phyloP scores from a whole-genome alignment of 2,329 filamentous ascomycete species.

The Colletotrichum sp. region DNA sequence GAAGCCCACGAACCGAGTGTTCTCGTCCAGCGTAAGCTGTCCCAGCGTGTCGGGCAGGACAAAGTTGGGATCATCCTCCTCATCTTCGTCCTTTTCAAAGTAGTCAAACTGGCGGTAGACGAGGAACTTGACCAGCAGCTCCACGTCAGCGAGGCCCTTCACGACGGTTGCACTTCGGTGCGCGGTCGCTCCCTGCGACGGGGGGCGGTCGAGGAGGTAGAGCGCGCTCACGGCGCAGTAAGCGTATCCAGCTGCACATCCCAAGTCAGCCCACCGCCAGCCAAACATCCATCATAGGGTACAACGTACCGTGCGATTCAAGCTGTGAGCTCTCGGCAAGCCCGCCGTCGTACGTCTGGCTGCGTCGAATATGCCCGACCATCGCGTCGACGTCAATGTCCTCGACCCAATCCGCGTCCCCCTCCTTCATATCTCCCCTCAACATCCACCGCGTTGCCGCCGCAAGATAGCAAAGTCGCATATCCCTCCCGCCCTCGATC shows the following conservation, averaged over 20 bases:
- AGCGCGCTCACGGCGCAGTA: conserved; percentile 86
- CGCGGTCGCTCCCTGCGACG: conserved; percentile 38
- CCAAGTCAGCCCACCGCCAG: neutral
- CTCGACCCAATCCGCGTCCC: conserved; percentile 58
- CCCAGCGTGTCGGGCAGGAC: conserved; percentile 35
- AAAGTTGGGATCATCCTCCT: conserved; percentile 32
- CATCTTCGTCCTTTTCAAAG: conserved; percentile 50
- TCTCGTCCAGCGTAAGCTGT: conserved; percentile 34
- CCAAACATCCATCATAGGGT: neutral
- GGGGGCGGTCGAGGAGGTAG: conserved; percentile 72
- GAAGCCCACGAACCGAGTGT: conserved; percentile 69
- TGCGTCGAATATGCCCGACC: conserved; percentile 71
- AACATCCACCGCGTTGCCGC: conserved; percentile 84
- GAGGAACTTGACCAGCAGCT: conserved; percentile 57
- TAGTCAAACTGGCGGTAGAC: conserved; percentile 69
- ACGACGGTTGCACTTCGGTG: conserved; percentile 34
- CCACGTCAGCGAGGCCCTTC: conserved; percentile 36
- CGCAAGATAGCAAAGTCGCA: conserved; percentile 87
- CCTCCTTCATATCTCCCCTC: conserved; percentile 60
- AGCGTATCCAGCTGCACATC: conserved; percentile 79
- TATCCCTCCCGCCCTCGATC: conserved; percentile 81
- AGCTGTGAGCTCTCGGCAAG: conserved; percentile 74
- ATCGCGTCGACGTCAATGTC: conserved; percentile 79
- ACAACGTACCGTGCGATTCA: conserved; percentile 76
- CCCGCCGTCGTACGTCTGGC: conserved; percentile 83